A percentile compares a stretch with the other conserved stretches of the same genome.
These are phyloP conservation scores for Monosporascus sp. DNA, from an alignment of 2,329 filamentous ascomycete species.

Conservation along the genomic window DNA sequence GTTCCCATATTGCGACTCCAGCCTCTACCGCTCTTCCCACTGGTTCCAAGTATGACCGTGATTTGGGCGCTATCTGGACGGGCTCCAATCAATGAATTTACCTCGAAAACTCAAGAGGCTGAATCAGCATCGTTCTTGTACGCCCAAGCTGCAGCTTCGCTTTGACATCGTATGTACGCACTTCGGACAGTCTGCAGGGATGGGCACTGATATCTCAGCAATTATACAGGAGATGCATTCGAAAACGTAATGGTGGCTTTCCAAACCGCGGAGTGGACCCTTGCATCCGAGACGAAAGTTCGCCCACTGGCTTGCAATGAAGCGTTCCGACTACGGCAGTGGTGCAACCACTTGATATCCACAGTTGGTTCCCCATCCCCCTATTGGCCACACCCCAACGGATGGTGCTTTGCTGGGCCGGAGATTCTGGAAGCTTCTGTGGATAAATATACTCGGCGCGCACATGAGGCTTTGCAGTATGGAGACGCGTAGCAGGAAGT, in stretches of 20 bases:
- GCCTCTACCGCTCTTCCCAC: conserved; percentile 10
- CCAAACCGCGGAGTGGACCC: conserved; percentile 14
- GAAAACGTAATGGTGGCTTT: conserved; percentile 16
- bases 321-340: conserved; percentile 23
- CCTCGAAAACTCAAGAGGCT: conserved; percentile 17
- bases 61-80: neutral
- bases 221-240: conserved; percentile 12
- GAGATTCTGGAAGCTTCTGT: conserved; percentile 43
- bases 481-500: too few species aligned
- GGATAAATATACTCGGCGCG: conserved; percentile 16
- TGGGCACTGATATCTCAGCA: neutral
- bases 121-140: conserved; percentile 10
- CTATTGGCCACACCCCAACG: neutral
- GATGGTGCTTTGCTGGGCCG: neutral
- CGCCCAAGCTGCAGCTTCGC: neutral
- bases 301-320: conserved; percentile 14
- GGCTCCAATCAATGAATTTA: conserved; percentile 5
- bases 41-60: conserved; percentile 2
- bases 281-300: conserved; percentile 23
- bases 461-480: conserved; percentile 8
- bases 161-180: too few species aligned
- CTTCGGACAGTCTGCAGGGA: too few species aligned
- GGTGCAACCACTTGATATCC: conserved; percentile 4
- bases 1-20: conserved; percentile 16
- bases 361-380: neutral